Evolutionary conservation across 768 basidiomycete genomes (phyloP).

Genomic region (Serpula lacrymans): DNA sequence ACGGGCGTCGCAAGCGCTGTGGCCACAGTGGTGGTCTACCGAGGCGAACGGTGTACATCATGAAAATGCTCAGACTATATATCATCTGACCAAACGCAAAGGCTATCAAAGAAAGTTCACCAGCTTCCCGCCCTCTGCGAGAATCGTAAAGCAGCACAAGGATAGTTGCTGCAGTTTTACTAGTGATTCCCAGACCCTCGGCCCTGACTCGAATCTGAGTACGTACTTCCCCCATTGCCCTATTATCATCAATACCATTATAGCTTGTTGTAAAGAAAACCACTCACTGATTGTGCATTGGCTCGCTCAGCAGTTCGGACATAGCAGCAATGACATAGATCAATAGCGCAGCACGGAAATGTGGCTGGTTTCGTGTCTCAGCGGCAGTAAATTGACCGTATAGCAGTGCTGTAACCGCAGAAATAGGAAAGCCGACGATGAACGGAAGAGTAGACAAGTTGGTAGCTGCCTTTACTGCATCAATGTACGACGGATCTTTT

Average conservation of each 20-base stretch:
- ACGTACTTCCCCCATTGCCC: conserved; percentile 63
- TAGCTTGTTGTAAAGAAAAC: conserved; percentile 1
- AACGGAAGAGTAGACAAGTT: conserved; percentile 66
- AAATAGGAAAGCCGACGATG: conserved; percentile 63
- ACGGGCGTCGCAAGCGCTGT: conserved; percentile 14
- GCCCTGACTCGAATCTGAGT: conserved; percentile 76
- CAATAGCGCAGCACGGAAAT: conserved; percentile 59
- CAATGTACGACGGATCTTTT: not conserved
- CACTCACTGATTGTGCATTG: conserved; percentile 68
- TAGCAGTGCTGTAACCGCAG: conserved; percentile 45
- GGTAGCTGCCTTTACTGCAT: conserved; percentile 11
- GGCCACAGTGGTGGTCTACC: conserved; percentile 34
- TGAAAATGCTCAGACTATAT: conserved; percentile 61
- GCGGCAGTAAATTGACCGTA: conserved; percentile 55
- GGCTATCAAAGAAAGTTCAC: conserved; percentile 63
- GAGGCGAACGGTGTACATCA: conserved; percentile 49
- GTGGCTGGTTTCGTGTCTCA: conserved; percentile 56
- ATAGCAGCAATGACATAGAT: conserved; percentile 75
- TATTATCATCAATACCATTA: conserved; percentile 29
- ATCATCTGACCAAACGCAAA: conserved; percentile 84
- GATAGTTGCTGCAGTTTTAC: conserved; percentile 74
- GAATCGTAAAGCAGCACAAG: conserved; percentile 54
- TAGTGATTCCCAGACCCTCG: conserved; percentile 79
- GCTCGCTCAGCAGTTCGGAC: conserved; percentile 79
- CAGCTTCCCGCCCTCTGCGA: conserved; percentile 19